Percentiles rank a stretch among this genome's conserved stretches.
These are phyloP conservation scores for Diversispora eburnea DNA, from an alignment of 192 early-diverging fungal species.

Conservation along the genomic window DNA sequence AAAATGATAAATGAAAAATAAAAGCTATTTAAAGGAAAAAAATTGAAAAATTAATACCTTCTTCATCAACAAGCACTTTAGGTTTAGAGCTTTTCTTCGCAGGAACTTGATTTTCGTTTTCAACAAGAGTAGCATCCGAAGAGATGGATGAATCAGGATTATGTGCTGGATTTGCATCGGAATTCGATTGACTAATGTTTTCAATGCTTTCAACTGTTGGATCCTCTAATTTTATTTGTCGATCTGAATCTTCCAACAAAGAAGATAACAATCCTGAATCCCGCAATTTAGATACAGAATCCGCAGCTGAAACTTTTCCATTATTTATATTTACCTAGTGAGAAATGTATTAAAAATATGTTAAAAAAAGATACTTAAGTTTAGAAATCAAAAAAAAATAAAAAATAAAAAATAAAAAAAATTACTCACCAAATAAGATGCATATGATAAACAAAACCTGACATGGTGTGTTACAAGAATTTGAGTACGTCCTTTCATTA, in stretches of 20 bases:
- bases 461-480: constrained; percentile 91
- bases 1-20: not conserved
- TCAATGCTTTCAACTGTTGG: too few species aligned
- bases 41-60: constrained; percentile 25
- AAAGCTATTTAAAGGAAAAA: not conserved
- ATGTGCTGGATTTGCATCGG: not conserved
- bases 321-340: not conserved
- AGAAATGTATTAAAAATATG: not conserved
- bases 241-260: constrained; percentile 36
- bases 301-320: not conserved
- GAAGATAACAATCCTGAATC: constrained; percentile 27
- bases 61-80: constrained; percentile 38
- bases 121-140: constrained; percentile 37
- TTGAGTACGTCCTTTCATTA: constrained; percentile 75
- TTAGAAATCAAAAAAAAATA: too few species aligned
- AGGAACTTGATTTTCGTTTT: constrained; percentile 42
- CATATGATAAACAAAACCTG: constrained; percentile 31
- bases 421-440: not conserved
- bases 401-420: not conserved
- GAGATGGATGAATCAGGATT: not conserved
- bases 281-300: constrained; percentile 25
- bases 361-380: not conserved
- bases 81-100: constrained; percentile 54
- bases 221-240: not conserved
- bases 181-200: not conserved